Evolutionary conservation across 441 rosid genomes (phyloP).

Genomic region (Populus tomentosa): DNA sequence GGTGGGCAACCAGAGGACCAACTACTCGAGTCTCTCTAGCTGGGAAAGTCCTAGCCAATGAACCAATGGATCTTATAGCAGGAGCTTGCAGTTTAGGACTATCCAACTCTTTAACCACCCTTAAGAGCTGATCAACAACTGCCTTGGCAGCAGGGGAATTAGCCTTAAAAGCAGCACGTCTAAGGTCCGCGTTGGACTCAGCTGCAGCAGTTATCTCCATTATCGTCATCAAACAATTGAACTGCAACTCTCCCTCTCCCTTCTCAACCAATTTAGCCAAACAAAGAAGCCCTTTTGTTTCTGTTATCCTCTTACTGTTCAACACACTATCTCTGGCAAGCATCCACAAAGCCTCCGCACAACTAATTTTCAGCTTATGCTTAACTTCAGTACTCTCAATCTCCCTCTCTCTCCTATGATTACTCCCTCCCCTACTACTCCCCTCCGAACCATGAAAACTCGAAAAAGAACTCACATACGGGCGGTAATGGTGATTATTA

Average conservation of each 20-base stretch:
- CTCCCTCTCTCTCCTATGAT: constrained; percentile 46
- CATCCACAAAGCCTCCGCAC: constrained; percentile 57
- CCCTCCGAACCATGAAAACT: constrained; percentile 41
- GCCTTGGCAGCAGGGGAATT: constrained; percentile 70
- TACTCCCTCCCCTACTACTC: constrained; percentile 34
- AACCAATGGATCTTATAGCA: constrained; percentile 57
- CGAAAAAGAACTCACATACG: constrained; percentile 14
- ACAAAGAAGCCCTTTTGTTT: constrained; percentile 60
- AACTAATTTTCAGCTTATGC: constrained; percentile 37
- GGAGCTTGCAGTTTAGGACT: constrained; percentile 32
- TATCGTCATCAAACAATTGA: constrained; percentile 52
- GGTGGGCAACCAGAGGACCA: constrained; percentile 43
- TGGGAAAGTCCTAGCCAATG: constrained; percentile 55
- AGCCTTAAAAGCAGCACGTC: constrained; percentile 53
- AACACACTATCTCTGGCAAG: constrained; percentile 38
- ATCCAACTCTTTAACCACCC: constrained; percentile 34
- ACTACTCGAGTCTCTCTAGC: constrained; percentile 53
- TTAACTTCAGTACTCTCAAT: constrained; percentile 37
- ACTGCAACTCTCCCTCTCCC: constrained; percentile 50
- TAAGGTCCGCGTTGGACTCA: constrained; percentile 47
- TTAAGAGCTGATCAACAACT: constrained; percentile 53
- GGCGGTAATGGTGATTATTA: constrained; percentile 9
- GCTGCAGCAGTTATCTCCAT: constrained; percentile 53
- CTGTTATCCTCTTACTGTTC: constrained; percentile 47
- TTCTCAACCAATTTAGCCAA: constrained; percentile 49